phyloP scores from a whole-genome alignment of 495 filamentous ascomycete genomes.

The Cladorrhinum samala region DNA sequence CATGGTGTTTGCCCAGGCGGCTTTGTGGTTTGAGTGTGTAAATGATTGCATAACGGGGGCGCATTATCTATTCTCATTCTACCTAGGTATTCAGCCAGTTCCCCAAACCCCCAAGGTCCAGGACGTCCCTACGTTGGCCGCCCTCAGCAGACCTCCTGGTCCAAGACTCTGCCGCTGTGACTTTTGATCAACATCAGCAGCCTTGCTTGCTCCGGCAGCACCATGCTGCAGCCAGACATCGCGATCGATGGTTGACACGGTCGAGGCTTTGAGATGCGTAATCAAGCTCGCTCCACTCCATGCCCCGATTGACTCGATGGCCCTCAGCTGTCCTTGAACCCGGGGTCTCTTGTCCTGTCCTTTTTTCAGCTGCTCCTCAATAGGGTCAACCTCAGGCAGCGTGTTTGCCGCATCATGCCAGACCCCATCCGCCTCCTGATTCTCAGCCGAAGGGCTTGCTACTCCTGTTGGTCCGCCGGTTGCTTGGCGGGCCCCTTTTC shows the following conservation, averaged over 20 bases:
- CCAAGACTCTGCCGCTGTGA: conserved; percentile 54
- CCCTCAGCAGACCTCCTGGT: conserved; percentile 47
- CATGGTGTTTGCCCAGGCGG: too few species aligned
- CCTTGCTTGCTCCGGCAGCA: conserved; percentile 59
- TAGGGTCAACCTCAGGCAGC: conserved; percentile 51
- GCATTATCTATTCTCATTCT: too few species aligned
- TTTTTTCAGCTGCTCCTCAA: conserved; percentile 56
- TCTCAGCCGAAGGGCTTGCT: conserved; percentile 1
- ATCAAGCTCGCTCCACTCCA: conserved; percentile 87
- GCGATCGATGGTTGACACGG: conserved; percentile 75
- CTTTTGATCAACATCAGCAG: conserved; percentile 52
- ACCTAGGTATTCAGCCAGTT: too few species aligned
- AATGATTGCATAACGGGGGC: too few species aligned
- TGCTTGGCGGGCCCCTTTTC: conserved; percentile 31
- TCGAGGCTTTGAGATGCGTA: conserved; percentile 68
- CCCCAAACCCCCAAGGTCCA: conserved; percentile 84
- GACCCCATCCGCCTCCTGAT: conserved; percentile 24
- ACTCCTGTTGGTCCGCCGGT: conserved; percentile 17
- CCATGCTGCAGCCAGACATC: conserved; percentile 80
- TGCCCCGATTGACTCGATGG: conserved; percentile 74
- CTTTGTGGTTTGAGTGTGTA: too few species aligned
- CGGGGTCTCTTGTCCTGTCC: conserved; percentile 42
- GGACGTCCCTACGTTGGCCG: conserved; percentile 47
- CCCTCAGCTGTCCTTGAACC: conserved; percentile 57
- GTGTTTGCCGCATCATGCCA: conserved; percentile 39